Base-by-base conservation (phyloP, 1,284 basidiomycete genomes). In the Lentinula novae-zelandiae region DNA sequence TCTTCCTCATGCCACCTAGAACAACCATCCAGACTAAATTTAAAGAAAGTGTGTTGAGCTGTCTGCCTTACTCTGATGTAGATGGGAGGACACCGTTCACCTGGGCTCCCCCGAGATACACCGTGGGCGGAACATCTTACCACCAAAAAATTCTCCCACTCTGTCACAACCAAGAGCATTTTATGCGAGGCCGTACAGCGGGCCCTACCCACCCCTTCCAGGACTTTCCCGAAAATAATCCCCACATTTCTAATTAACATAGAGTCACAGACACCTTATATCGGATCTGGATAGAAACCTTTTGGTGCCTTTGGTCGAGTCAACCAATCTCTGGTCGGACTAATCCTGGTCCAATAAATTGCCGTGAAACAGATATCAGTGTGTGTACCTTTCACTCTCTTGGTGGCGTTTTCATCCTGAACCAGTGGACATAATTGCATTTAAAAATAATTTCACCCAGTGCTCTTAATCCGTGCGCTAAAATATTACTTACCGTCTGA, bases 311-410 rank as follows among this genome's bases (percentile, higher is more conserved):
- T n/a, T 33, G 9, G 22, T 46, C 20, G 8, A 20, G 44, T 20
- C 44, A 46, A 46, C 20, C 53, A 42, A 42, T 54, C 20, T 34
- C 22, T 15, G 20, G 54, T 44, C 54, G 54, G 54, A 56, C 12
- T 46, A 44, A 44, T 46, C 10, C 27, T 56, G 54, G 54, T 46
- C 54, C 54, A 56, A 56, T 56, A 44, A 56, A 33, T 56, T 44
- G 7, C 54, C 54, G 54, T 15, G 54, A 56, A 46, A 56, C 22
- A n/a, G 36, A 39, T 52, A 7, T 36, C 48, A 20, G 9, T 27
- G 48, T 27, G 27, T 27, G 4, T 27, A 27, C 27, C 27, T 27
- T 27, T 36, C 27, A 15, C 17, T 52, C 20, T 22, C 51, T 36
- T 5, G 31, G 51, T 53, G 53, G n/a, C 36, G 17, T 42, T 12